Evolutionary conservation across 1,139 yeast genomes (phyloP), one percentile per base, ranked within the genome.

Genomic region (Lodderomyces beijingensis): DNA sequence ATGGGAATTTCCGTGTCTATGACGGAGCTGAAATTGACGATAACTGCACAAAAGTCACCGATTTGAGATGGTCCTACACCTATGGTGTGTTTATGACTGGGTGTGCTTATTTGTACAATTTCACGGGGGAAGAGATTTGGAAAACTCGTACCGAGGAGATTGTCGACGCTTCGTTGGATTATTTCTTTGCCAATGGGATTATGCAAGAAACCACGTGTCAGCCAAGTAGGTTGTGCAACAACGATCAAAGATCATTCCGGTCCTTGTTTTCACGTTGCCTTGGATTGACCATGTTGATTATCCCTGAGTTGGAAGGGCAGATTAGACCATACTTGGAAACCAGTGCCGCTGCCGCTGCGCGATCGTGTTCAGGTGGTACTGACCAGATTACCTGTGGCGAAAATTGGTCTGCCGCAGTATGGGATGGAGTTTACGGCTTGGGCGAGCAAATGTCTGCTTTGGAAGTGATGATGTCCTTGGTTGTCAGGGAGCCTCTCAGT

Each of bases 381-480:
- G 89, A 82, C 51, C 81, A 82, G n/a, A 78, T 76, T 41, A 82
- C 91, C 0, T 84, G 93, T 58, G 91, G 91, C 16, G 61, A 74
- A 42, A 63, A 72, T 47, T 84, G 93, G 93, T 47, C 64, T 10
- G 49, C 52, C 24, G 59, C 56, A 22, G 59, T 66, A 7, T 79
- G 83, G 77, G 93, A 84, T 57, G 79, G 76, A 3, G 48, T 51
- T 27, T 82, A 70, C 50, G 93, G 94, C 4, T 61, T 85, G 15
- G 94, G 94, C 25, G 91, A 85, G 53, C 89, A 85, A 52, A 75
- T 81, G 70, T 64, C 73, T 34, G 89, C 94, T 0, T 61, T 85
- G 38, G 94, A 83, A 48, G 73, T 74, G n/a, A 70, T 85, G 32
- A 47, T 57, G 34, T 54, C 66, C 21, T 53, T 65, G 38, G 45